Evolutionary conservation across 2,329 filamentous ascomycete species (phyloP), one percentile per base, ranked within the genome.

Genomic region (Phaeosphaeria sp.): DNA sequence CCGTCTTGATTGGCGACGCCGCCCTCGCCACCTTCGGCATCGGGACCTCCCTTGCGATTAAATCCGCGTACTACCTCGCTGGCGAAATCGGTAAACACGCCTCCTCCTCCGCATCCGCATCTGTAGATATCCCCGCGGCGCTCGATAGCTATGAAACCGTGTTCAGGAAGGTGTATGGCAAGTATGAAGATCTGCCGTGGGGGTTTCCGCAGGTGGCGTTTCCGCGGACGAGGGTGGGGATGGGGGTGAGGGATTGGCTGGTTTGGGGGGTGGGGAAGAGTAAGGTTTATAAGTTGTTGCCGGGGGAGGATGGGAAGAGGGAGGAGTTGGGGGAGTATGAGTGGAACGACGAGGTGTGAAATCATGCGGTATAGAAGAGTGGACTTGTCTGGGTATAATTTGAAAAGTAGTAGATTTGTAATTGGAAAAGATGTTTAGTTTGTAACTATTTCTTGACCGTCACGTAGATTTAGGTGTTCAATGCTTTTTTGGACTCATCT

Each of bases 1-100:
- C 86, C 2, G 80, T 77, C 1, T 73, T 87, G 0, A 51, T 87
- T 0, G 86, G 86, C 0, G 86, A 89, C 60, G 83, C 86, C 1
- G 79, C 71, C 0, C 76, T 76, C 47, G 74, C 73, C 21, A 74
- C 67, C 0, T 69, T 72, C 45, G 72, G 71, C 9, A 49, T 72
- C 4, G 71, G 72, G 1, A 68, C 70, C 4, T 73, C 69, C 8
- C 61, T 77, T 2, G 78, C 78, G 2, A 73, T 80, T 21, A 60
- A 73, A 3, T 77, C 78, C 1, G 74, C 74, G 1, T 81, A 79
- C 46, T 60, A 74, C 1, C 59, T 81, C 2, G 76, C 78, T 9
- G 77, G 77, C 2, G 77, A 79, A 55, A 57, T 79, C 51, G n/a
- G 43, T 43, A 6, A 57, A 63, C 2, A 60, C 62, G 5, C n/a